Percentiles rank a stretch among this genome's conserved stretches.
Evolutionary conservation across 805 yeast species (phyloP).

Genomic region (Candida nemodendra): DNA sequence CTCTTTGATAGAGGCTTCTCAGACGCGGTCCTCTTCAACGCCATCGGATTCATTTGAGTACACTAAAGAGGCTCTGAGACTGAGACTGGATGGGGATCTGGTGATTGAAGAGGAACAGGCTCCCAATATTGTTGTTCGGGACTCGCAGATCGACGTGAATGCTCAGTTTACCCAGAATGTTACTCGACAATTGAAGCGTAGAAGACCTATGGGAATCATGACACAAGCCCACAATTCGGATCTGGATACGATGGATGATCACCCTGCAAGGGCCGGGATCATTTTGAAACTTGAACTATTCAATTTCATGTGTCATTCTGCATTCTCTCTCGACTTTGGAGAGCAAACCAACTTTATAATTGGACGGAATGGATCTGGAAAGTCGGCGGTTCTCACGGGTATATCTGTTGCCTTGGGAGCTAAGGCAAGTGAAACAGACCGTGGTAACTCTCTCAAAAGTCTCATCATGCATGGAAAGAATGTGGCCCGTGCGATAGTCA

Average conservation of each 20-base stretch:
- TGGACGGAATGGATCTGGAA: conserved; percentile 91
- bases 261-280: conserved; percentile 58
- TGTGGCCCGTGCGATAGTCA: conserved; percentile 65
- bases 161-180: conserved; percentile 31
- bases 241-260: conserved; percentile 17
- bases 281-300: conserved; percentile 60
- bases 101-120: conserved; percentile 6
- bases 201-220: conserved; percentile 21
- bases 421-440: conserved; percentile 79
- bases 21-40: conserved; percentile 10
- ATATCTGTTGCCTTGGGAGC: conserved; percentile 87
- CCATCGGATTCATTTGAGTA: conserved; percentile 4
- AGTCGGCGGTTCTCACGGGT: conserved; percentile 84
- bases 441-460: conserved; percentile 71
- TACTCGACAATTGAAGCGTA: conserved; percentile 20
- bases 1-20: conserved; percentile 3
- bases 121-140: conserved; percentile 17
- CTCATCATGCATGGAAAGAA: conserved; percentile 75
- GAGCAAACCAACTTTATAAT: conserved; percentile 82
- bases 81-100: conserved; percentile 3
- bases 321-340: conserved; percentile 71
- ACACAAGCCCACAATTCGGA: conserved; percentile 20
- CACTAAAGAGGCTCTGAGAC: neutral
- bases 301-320: conserved; percentile 89
- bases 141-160: conserved; percentile 25